Base-by-base conservation (phyloP, 768 basidiomycete species). In the Suillus weaverae region DNA sequence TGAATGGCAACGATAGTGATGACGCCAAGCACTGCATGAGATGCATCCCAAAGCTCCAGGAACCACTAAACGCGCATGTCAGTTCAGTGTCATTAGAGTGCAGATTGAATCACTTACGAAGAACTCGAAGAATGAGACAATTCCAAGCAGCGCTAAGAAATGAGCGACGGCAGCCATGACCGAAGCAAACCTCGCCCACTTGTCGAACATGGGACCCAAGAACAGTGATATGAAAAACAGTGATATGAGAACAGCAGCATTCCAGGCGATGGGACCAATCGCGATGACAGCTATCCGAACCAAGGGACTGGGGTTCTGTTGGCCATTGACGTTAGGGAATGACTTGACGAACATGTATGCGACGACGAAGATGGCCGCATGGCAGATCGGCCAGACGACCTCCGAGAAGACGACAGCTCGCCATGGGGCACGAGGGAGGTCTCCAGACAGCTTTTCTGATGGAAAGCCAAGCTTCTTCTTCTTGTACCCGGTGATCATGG, bases 401-500 rank as follows among this genome's bases (percentile, higher is more conserved):
- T 97, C 94, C 7, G 91, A 87, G 68, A 94, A 82, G 56, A 97
- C 80, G 69, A 97, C 92, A 10, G 90, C 82, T 68, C 82, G 81
- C 95, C 94, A 98, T 35, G 85, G 83, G 9, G 96, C 97, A 67
- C 97, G 91, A 26, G 97, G 95, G 35, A 95, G 89, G 75, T 99
- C 97, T 39, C 91, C 89, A 22, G 97, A 95, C 55, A 99, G 79
- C 79, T 99, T 99, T 80, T 99, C 97, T 0, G 96, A 97, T 8
- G 97, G 97, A 71, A 97, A 92, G 4, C 97, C 97, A 22, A 99
- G 86, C 72, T 95, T 91, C 84, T 99, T 99, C 84, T 97, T 94
- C 87, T 99, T 99, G 84, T 95, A 99, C 48, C 97, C 97, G 20
- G 97, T 99, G 70, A 99, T 97, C 87, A 93, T 92, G 10, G 97